Evolutionary conservation across 2,329 filamentous ascomycete genomes (phyloP), one percentile per base, ranked within the genome.

Genomic region (Beauveria sp.): DNA sequence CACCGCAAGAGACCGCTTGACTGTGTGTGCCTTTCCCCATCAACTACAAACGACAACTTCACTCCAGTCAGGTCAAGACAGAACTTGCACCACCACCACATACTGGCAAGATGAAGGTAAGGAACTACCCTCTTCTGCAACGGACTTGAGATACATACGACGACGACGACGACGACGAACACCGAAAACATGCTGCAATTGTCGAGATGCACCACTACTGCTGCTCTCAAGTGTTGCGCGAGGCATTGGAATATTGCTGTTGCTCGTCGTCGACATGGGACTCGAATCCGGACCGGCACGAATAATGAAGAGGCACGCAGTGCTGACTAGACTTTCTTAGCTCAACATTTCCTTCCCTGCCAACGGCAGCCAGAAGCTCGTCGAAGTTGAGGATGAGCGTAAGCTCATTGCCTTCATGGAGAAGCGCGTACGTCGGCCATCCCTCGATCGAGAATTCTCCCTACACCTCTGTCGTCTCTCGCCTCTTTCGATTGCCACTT

Each of bases 351-450:
- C 80, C 73, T 96, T 93, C 88, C 95, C 95, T 83, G 91, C 93
- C 88, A 98, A 98, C 84, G 95, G 95, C 88, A 95, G 92, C 77
- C 95, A 99, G 82, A 99, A 99, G 87, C 86, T 99, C 78, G 88
- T 99, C 84, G 96, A 99, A 73, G 83, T 99, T 74, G 95, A 99
- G 77, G 96, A 99, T 90, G 96, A 99, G 83, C 92, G 93, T 83
- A 97, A 96, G 87, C 87, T 98, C 79, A 90, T 91, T 79, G 86
- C 95, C 83, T 98, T 98, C 88, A 93, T 96, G 89, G 95, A 98
- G 81, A 93, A 93, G 86, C 90, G 91, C 81, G 89, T 89, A 87
- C 77, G 86, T 85, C 68, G 63, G 68, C 62, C 59, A 43, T 60
- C 30, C 18, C 66, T 60, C 26, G 40, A 58, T 53, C 55, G 26